Evolutionary conservation across 108 stramenopile species (phyloP), one percentile per base, ranked within the genome.

Genomic region (Cyclotella baltica): DNA sequence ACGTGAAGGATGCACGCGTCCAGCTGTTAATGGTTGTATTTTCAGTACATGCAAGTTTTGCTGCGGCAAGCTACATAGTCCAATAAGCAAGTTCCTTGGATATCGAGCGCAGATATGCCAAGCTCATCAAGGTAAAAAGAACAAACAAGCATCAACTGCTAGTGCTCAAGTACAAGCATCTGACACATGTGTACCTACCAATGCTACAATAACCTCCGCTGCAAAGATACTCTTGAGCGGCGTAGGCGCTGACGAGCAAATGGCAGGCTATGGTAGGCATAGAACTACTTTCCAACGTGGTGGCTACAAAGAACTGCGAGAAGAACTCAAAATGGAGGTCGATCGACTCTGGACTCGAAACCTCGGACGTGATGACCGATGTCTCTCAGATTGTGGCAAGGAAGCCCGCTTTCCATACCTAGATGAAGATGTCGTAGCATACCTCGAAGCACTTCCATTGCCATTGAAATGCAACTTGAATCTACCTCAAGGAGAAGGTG

Each of bases 211-310:
- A 16, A 58, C 59, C 8, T 83, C 81, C 13, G 48, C 29, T 31
- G 67, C 78, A 72, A 86, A 70, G 76, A 83, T 96, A 19, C 72
- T 98, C 27, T 62, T 98, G 46, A 76, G 89, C 46, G 99, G 99
- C 6, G 90, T 97, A 65, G 99, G 99, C 16, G 99, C 99, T 4
- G 99, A 99, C 71, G 99, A 99, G 76, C 95, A 90, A 71, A 70
- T 98, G 67, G 99, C 89, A 37, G 99, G 99, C 1, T 99, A 99
- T 86, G 96, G 96, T 47, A 84, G 99, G 20, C 99, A 99, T 69
- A 86, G 96, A 37, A 91, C 91, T 37, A 96, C 94, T 19, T 96
- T 83, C 78, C 65, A 76, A 55, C 73, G 77, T 30, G 95, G 89
- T 47, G 94, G 95, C 38, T 86, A 87, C 67, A 76, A 73, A 31